Conservation (phyloP, 345 rosid genomes). For the Populus davidiana region DNA sequence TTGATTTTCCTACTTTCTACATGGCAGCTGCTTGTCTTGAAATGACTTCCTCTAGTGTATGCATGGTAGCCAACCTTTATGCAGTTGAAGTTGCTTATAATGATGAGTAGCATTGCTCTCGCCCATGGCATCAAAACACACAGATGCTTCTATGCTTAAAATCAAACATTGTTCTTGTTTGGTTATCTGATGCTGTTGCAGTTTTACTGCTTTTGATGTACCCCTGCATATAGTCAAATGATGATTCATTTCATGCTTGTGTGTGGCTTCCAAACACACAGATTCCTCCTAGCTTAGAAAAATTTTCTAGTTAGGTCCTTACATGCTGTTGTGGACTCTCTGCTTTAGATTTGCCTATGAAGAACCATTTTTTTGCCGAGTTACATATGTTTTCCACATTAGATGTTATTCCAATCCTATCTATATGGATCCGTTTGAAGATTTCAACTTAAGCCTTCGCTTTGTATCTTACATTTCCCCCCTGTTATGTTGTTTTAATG, state of each 20-base stretch:
- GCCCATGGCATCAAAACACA: neutral
- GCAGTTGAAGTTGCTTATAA: neutral
- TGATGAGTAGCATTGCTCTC: neutral
- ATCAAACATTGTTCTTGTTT: neutral
- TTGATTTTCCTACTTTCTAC: neutral
- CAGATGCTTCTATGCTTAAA: neutral
- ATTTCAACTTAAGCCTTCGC: neutral
- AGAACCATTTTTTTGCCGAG: neutral
- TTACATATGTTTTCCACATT: neutral
- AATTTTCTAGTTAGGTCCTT: neutral
- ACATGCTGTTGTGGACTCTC: neutral
- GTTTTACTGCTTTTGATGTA: neutral
- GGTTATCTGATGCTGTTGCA: neutral
- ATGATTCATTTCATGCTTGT: neutral
- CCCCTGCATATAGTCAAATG: neutral
- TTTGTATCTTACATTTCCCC: neutral
- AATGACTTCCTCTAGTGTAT: neutral
- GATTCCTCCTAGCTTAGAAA: neutral
- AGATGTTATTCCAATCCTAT: neutral
- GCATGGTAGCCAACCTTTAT: neutral
- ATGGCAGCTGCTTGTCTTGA: neutral
- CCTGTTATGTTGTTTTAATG: neutral
- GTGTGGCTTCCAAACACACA: neutral
- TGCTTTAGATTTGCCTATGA: neutral
- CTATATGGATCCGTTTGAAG: neutral